Conservation (phyloP, 805 yeast genomes). For the Komagataella kurtzmanii region DNA sequence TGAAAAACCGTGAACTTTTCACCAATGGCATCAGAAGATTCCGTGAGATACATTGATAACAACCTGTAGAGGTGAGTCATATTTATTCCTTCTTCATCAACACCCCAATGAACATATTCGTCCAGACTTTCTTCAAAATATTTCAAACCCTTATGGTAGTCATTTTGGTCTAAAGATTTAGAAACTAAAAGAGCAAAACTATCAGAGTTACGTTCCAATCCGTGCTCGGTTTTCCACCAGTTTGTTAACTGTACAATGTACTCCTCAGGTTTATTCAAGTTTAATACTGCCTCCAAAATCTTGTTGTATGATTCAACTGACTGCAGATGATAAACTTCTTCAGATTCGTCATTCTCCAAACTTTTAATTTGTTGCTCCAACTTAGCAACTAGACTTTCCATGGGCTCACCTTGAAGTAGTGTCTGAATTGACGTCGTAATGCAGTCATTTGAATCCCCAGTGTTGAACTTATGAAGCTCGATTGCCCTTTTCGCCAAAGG, state of each 20-base stretch:
- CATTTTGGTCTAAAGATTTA: slow-evolving; percentile 14
- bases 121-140: slow-evolving; percentile 21
- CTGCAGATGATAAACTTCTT: neutral
- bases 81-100: slow-evolving; percentile 16
- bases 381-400: slow-evolving; percentile 12
- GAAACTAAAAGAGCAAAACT: slow-evolving; percentile 22
- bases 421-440: neutral
- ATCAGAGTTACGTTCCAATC: slow-evolving; percentile 20
- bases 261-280: slow-evolving; percentile 12
- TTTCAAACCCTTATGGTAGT: slow-evolving; percentile 20
- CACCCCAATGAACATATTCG: slow-evolving; percentile 31
- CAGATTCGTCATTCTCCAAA: slow-evolving; percentile 7
- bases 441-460: neutral
- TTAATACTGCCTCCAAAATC: slow-evolving; percentile 13
- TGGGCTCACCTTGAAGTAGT: neutral
- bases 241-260: slow-evolving; percentile 13
- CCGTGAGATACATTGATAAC: slow-evolving; percentile 8
- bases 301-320: slow-evolving; percentile 11
- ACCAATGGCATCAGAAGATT: neutral
- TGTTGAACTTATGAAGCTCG: neutral
- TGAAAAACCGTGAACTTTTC: slow-evolving; percentile 4
- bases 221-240: slow-evolving; percentile 17
- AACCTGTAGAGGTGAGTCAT: slow-evolving; percentile 14
- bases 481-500: slow-evolving; percentile 3
- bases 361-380: slow-evolving; percentile 10